Evolutionary conservation across 768 basidiomycete species (phyloP).

Genomic region (Leucocoprinus sp.): DNA sequence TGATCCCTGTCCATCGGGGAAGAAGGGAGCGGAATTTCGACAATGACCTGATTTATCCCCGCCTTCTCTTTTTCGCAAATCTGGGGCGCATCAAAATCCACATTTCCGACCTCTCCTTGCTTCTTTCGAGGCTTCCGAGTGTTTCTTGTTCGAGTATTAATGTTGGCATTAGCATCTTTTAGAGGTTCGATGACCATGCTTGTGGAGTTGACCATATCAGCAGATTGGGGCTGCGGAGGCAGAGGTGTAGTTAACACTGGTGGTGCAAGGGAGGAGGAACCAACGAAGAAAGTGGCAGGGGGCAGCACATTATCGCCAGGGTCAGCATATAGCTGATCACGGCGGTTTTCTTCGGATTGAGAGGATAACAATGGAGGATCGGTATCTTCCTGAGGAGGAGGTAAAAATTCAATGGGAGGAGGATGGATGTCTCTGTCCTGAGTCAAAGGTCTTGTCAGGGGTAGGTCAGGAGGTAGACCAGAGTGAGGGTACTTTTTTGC

Average conservation of each 20-base stretch:
- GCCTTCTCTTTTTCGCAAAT: background rate
- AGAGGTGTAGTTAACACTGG: conserved; percentile 12
- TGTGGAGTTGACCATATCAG: conserved; percentile 22
- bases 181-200: conserved; percentile 15
- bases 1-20: background rate
- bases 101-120: conserved; percentile 10
- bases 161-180: background rate
- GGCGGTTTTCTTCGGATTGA: conserved; percentile 17
- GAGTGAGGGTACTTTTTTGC: conserved; percentile 22
- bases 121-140: conserved; percentile 24
- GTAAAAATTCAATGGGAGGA: conserved; percentile 30
- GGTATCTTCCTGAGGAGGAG: conserved; percentile 15
- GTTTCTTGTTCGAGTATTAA: conserved; percentile 16
- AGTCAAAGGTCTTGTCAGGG: conserved; percentile 12
- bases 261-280: conserved; percentile 27
- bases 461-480: conserved; percentile 24
- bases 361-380: conserved; percentile 23
- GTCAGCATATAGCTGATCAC: background rate
- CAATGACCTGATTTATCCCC: background rate
- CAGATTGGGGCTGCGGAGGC: conserved; percentile 7
- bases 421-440: conserved; percentile 9
- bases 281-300: conserved; percentile 40
- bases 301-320: conserved; percentile 15
- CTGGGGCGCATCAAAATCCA: background rate
- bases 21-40: conserved; percentile 1